These are phyloP conservation scores for Pistacia atlantica DNA, from an alignment of 345 rosid genomes.

Conservation along the genomic window DNA sequence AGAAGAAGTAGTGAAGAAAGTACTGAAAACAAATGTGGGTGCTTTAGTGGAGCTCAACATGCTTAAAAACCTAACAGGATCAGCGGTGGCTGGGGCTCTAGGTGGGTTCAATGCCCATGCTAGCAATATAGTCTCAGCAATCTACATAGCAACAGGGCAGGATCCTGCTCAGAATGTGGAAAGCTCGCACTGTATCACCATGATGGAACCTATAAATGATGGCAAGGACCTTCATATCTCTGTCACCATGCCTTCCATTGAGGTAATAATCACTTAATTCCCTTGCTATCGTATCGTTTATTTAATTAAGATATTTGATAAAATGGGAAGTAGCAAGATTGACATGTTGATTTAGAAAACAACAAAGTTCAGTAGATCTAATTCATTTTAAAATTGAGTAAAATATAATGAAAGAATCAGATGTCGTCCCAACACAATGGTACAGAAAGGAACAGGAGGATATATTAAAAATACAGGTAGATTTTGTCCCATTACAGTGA, in stretches of 20 bases:
- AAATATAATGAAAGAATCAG: too few relatives aligned
- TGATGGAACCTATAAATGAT: constrained; percentile 59
- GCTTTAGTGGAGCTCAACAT: constrained; percentile 71
- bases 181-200: constrained; percentile 79
- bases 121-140: constrained; percentile 65
- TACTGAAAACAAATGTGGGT: constrained; percentile 64
- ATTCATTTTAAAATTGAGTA: too few relatives aligned
- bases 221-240: constrained; percentile 75
- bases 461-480: too few relatives aligned
- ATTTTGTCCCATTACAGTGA: not conserved
- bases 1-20: constrained; percentile 59
- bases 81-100: constrained; percentile 79
- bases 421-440: too few relatives aligned
- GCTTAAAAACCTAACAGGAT: constrained; percentile 75
- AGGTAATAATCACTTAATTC: constrained; percentile 35
- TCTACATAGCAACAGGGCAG: constrained; percentile 77
- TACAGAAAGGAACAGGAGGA: too few relatives aligned
- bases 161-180: constrained; percentile 88
- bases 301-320: too few relatives aligned
- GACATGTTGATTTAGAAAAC: too few relatives aligned
- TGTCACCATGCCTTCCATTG: constrained; percentile 78
- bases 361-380: too few relatives aligned
- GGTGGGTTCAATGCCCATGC: constrained; percentile 90
- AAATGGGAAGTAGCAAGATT: too few relatives aligned
- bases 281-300: too few relatives aligned